Base-by-base conservation (phyloP, 352 stramenopile species). In the Phytophthora megakarya region DNA sequence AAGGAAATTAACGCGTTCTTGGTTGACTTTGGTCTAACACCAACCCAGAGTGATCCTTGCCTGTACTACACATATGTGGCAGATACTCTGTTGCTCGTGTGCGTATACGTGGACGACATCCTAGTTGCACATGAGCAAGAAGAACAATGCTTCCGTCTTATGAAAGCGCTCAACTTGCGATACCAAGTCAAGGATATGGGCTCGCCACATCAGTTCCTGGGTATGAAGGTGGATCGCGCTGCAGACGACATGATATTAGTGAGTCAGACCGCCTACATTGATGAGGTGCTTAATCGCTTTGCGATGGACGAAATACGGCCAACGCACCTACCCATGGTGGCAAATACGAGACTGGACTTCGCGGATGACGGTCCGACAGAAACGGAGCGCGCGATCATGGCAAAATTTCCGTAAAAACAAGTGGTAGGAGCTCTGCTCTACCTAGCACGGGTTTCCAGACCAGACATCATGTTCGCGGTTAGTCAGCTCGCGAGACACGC, bases 81-180 rank as follows among this genome's bases (percentile, higher is more conserved):
- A 3, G 43, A 18, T 11, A 10, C 13, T 1, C 43, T 46, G 15
- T 18, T 62, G 16, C 21, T 54, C 0, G 54, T 62, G 2, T 62
- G 54, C 6, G 1, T 62, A 2, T 62, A 62, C n/a, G 43, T 54
- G 0, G 54, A 54, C 23, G 32, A 53, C n/a, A 19, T 62, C 2
- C 32, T 54, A 3, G n/a, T 54, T 5, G 43, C 43, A 3, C 54
- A 62, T 10, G 8, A 28, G 11, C 12, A 53, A 3, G 28, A 46
- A 13, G 23, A 18, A 6, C 19, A 32, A 15, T 13, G 22, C 9
- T 16, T 33, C 4, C 16, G 23, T 0, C 32, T 54, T 1, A 48
- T 62, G 43, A 32, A 0, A 8, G 43, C 43, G 1, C 32, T 61
- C 1, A 15, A n/a, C 3, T 2, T 22, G 6, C 16, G 15, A 25